Base-by-base conservation (phyloP, 2,329 filamentous ascomycete species). In the Tothia fuscella region DNA sequence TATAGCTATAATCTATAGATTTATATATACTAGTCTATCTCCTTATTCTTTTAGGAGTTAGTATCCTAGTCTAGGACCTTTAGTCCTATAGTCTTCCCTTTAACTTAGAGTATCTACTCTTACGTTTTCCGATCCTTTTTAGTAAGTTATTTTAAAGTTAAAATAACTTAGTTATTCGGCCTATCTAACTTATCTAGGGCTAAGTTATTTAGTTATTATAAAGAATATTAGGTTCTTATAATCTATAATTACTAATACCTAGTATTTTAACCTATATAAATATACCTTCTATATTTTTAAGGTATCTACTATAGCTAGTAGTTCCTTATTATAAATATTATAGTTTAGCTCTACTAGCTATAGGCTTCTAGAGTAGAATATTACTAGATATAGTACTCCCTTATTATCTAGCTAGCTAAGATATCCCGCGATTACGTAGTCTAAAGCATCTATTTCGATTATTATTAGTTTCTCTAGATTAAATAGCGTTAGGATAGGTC, bases 211-310 rank as follows among this genome's bases (percentile, higher is more conserved):
- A 4, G 38, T 54, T 12, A 42, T 49, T 13, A 48, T 50, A 34
- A 59, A 57, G 20, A 45, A 43, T 24, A 38, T 34, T 0, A 58
- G 44, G 40, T 56, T 56, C 22, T 54, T 49, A 24, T 58, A 43
- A 47, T 56, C 48, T 2, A 24, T 51, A 3, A 50, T 22, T 4
- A 57, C 44, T 3, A 39, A 14, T 17, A 56, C 17, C 14, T 7
- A 17, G 6, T 46, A 16, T 25, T 37, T 19, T 1, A 36, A 17
- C 16, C 46, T 42, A 39, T 49, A 32, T 6, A 20, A 14, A 16
- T 41, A 35, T 7, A 25, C 19, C 29, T 13, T 41, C 29, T 19
- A 33, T n/a, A 19, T 14, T 22, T 28, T 41, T 6, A 41, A 35
- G 10, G 19, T 17, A 6, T 6, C 29, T 20, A 41, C 16, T 14